These are phyloP conservation scores for Polyporus arcularius DNA, from an alignment of 768 basidiomycete genomes.

Conservation along the genomic window DNA sequence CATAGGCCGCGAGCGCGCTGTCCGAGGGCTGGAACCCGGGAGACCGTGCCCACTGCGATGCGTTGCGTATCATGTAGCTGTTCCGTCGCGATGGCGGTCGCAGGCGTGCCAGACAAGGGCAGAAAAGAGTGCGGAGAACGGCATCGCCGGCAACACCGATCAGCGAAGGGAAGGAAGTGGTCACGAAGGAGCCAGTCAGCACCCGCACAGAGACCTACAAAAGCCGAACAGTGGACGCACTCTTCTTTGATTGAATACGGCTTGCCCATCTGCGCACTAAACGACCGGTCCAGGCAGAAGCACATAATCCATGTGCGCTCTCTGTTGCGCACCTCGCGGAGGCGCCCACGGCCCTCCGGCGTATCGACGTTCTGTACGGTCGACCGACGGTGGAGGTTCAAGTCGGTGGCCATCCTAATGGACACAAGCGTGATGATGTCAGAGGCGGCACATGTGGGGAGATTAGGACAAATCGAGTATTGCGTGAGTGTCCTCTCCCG, in stretches of 20 bases:
- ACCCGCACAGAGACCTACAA: slow-evolving; percentile 1
- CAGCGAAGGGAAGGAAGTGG: slow-evolving; percentile 5
- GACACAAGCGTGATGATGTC: slow-evolving; percentile 8
- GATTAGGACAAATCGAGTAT: slow-evolving; percentile 1
- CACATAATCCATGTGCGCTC: slow-evolving; percentile 94
- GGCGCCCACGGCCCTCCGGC: slow-evolving; percentile 77
- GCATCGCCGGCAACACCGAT: slow-evolving; percentile 16
- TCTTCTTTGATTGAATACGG: slow-evolving; percentile 93
- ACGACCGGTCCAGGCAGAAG: slow-evolving; percentile 83
- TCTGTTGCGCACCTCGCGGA: slow-evolving; percentile 87
- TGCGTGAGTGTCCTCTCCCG: slow-evolving; percentile 8
- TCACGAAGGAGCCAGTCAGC: slow-evolving; percentile 10
- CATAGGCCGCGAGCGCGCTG: slow-evolving; percentile 70
- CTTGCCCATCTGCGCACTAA: slow-evolving; percentile 96
- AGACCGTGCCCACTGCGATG: slow-evolving; percentile 70
- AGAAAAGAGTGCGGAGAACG: neutral
- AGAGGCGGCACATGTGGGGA: slow-evolving; percentile 14
- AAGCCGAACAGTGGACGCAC: slow-evolving; percentile 46
- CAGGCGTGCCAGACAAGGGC: slow-evolving; percentile 11
- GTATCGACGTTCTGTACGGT: slow-evolving; percentile 59
- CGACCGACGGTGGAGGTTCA: slow-evolving; percentile 93
- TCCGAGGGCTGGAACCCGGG: slow-evolving; percentile 68
- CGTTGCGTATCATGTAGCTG: slow-evolving; percentile 87
- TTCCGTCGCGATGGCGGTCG: neutral
- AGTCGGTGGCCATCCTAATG: slow-evolving; percentile 87